These are phyloP conservation scores for Serendipita sp. DNA, from an alignment of 768 basidiomycete genomes.

Conservation along the genomic window DNA sequence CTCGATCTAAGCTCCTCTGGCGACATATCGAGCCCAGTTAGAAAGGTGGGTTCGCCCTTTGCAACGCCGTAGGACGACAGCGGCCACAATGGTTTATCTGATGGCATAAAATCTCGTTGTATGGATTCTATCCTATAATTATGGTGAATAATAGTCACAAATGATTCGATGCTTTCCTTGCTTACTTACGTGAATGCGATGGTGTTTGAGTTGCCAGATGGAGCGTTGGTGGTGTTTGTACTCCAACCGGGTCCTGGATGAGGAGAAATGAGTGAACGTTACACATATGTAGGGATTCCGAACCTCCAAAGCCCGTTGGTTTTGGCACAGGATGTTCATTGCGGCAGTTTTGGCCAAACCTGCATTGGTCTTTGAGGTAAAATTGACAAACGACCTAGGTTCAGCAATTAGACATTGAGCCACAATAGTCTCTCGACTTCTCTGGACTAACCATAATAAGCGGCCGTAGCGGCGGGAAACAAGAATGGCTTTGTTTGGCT, in stretches of 20 bases:
- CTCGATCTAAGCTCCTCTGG: conserved; percentile 69
- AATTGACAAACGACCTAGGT: conserved; percentile 42
- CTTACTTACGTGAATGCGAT: not conserved
- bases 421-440: not conserved
- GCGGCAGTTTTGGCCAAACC: conserved; percentile 47
- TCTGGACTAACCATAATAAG: not conserved
- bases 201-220: conserved; percentile 16
- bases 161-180: not conserved
- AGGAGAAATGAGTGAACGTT: conserved; percentile 17
- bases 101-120: conserved; percentile 40
- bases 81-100: conserved; percentile 56
- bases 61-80: conserved; percentile 64
- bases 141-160: not conserved
- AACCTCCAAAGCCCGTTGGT: conserved; percentile 35
- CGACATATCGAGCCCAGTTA: conserved; percentile 54
- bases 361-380: conserved; percentile 48
- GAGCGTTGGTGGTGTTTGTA: conserved; percentile 11
- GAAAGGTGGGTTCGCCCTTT: conserved; percentile 53
- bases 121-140: conserved; percentile 43
- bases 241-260: conserved; percentile 26
- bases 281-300: conserved; percentile 18
- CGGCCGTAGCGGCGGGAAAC: not conserved
- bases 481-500: not conserved
- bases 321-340: conserved; percentile 42
- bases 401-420: not conserved